These are phyloP conservation scores for Xanthoparmelia taractica DNA, from an alignment of 495 filamentous ascomycete species.

Conservation along the genomic window DNA sequence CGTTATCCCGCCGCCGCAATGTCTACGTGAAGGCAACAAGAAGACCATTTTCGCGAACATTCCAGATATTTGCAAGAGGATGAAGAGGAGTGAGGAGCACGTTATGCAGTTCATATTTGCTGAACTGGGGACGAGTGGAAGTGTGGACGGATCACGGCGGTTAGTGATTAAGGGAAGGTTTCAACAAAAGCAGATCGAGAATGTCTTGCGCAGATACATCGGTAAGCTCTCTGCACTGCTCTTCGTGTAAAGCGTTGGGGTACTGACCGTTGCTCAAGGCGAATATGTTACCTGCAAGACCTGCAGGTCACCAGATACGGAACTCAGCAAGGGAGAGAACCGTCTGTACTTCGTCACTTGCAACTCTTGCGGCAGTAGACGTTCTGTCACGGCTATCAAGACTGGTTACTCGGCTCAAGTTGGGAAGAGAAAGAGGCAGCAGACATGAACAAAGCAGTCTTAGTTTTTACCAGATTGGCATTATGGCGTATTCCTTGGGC, in stretches of 20 bases:
- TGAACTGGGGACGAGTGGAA: conserved; percentile 92
- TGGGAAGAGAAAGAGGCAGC: conserved; percentile 79
- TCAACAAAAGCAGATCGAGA: conserved; percentile 97
- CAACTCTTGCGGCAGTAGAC: conserved; percentile 83
- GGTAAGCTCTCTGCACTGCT: conserved; percentile 47
- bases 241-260: conserved; percentile 11
- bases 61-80: conserved; percentile 79
- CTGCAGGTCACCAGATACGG: conserved; percentile 87
- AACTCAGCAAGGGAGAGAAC: conserved; percentile 97
- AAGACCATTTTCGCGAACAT: conserved; percentile 99
- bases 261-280: conserved; percentile 44
- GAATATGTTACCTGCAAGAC: conserved; percentile 99
- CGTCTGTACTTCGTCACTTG: conserved; percentile 79
- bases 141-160: conserved; percentile 83
- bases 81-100: conserved; percentile 97
- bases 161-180: conserved; percentile 98
- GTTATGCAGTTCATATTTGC: conserved; percentile 95
- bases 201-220: conserved; percentile 87
- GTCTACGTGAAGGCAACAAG: conserved; percentile 98
- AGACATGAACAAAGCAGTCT: conserved; percentile 36
- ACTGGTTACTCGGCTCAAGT: conserved; percentile 98
- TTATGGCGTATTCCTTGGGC: conserved; percentile 3
- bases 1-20: conserved; percentile 99
- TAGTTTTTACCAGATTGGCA: not conserved
- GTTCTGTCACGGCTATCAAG: conserved; percentile 95